A percentile compares a stretch with the other conserved stretches of the same genome.
Evolutionary conservation across 441 rosid genomes (phyloP).

Genomic region (Metrosideros polymorpha): DNA sequence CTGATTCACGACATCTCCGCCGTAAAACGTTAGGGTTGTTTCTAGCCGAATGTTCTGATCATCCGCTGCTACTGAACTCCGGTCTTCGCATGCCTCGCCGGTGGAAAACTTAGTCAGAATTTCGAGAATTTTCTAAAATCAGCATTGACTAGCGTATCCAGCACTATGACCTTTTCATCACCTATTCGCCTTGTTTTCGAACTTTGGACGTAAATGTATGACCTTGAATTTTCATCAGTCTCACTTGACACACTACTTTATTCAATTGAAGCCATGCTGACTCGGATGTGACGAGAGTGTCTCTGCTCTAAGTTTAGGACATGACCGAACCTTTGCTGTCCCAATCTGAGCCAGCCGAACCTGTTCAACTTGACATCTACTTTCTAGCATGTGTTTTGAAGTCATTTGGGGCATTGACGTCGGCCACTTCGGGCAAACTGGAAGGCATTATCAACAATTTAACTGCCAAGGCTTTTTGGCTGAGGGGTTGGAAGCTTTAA

Average conservation of each 20-base stretch:
- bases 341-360: background rate
- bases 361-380: background rate
- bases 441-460: background rate
- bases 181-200: background rate
- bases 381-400: background rate
- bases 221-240: background rate
- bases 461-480: background rate
- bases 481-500: background rate
- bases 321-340: background rate
- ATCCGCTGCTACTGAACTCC: background rate
- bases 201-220: background rate
- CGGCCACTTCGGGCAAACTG: background rate
- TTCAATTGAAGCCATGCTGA: background rate
- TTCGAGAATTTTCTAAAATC: background rate
- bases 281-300: background rate
- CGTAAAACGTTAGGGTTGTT: accelerated
- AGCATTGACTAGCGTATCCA: accelerated
- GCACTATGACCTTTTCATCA: background rate
- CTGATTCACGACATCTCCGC: background rate
- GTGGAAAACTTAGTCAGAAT: background rate
- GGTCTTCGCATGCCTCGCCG: background rate
- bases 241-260: too few relatives aligned
- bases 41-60: background rate
- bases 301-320: background rate
- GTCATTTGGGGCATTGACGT: background rate